A percentile compares a stretch with the other conserved stretches of the same genome.
phyloP scores from a whole-genome alignment of 768 basidiomycete species.

The Mrakia gelida region DNA sequence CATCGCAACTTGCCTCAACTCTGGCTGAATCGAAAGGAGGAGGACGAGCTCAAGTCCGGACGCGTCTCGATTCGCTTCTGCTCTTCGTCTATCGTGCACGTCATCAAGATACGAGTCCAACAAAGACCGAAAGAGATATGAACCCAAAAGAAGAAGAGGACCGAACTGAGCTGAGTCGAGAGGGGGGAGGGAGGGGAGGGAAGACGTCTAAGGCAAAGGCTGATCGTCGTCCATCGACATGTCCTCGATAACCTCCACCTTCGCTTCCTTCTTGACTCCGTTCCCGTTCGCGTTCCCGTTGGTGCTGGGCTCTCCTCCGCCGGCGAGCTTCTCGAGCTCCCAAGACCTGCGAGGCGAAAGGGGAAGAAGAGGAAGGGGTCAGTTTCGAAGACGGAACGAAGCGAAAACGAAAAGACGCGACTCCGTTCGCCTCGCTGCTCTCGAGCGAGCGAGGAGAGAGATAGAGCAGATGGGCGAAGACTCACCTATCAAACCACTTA shows the following conservation, averaged over 20 bases:
- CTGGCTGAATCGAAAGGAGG: too few relatives aligned
- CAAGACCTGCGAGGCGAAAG: not conserved
- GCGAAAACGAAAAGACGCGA: too few relatives aligned
- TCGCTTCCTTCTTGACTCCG: conserved; percentile 1
- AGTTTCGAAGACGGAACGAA: not conserved
- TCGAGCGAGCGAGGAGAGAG: not conserved
- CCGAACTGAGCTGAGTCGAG: not conserved
- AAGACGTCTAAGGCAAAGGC: not conserved
- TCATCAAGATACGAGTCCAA: not conserved
- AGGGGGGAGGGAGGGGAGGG: not conserved
- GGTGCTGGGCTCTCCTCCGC: not conserved
- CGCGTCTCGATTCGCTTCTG: too few relatives aligned
- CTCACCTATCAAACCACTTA: conserved; percentile 51
- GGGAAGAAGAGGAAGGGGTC: not conserved
- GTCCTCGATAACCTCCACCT: not conserved
- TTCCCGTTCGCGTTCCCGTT: not conserved
- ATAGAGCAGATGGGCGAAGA: not conserved
- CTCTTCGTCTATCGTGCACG: not conserved
- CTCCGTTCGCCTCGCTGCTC: not conserved
- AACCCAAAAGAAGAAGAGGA: not conserved
- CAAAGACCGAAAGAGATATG: not conserved
- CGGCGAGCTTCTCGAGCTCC: conserved; percentile 23
- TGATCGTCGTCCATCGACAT: conserved; percentile 3
- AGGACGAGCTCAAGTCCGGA: too few relatives aligned
- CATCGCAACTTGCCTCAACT: too few relatives aligned